Percentiles rank a stretch among this genome's conserved stretches.
Evolutionary conservation across 805 yeast species (phyloP).

Genomic region (Yarrowia deformans): DNA sequence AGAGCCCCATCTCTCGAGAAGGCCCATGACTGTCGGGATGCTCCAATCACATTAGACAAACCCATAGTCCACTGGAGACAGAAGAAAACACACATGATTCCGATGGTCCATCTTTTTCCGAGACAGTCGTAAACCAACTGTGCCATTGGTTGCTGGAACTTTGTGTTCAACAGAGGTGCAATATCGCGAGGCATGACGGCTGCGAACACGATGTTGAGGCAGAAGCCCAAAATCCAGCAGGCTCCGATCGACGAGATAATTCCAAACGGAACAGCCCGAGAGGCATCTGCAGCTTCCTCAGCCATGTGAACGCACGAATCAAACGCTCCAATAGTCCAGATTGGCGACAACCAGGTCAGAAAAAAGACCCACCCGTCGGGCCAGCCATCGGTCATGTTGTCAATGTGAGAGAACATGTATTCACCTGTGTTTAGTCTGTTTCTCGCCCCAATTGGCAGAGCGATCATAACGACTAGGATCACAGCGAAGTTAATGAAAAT

Average conservation of each 20-base stretch:
- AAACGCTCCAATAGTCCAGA: constrained; percentile 84
- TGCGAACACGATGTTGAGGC: constrained; percentile 59
- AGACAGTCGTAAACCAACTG: constrained; percentile 67
- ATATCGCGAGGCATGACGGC: constrained; percentile 62
- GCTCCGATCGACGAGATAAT: constrained; percentile 63
- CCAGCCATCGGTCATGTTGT: constrained; percentile 61
- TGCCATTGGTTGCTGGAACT: constrained; percentile 68
- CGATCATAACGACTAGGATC: constrained; percentile 56
- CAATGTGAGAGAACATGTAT: constrained; percentile 62
- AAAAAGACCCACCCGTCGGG: constrained; percentile 64
- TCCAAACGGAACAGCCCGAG: constrained; percentile 69
- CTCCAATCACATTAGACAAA: constrained; percentile 65
- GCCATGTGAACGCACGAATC: constrained; percentile 68
- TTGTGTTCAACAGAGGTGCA: constrained; percentile 53
- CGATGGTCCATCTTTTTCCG: constrained; percentile 70
- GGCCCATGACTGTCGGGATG: constrained; percentile 76
- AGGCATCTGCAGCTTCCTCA: constrained; percentile 65
- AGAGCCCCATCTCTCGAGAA: constrained; percentile 77
- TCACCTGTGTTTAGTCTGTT: constrained; percentile 56
- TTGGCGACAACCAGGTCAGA: constrained; percentile 66
- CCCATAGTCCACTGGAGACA: constrained; percentile 73
- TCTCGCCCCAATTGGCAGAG: constrained; percentile 43
- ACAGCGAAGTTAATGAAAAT: constrained; percentile 61
- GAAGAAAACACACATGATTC: constrained; percentile 64
- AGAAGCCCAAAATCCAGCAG: constrained; percentile 67